Evolutionary conservation across 139 green algal genomes (phyloP).

Genomic region (Picochlorum sp.): DNA sequence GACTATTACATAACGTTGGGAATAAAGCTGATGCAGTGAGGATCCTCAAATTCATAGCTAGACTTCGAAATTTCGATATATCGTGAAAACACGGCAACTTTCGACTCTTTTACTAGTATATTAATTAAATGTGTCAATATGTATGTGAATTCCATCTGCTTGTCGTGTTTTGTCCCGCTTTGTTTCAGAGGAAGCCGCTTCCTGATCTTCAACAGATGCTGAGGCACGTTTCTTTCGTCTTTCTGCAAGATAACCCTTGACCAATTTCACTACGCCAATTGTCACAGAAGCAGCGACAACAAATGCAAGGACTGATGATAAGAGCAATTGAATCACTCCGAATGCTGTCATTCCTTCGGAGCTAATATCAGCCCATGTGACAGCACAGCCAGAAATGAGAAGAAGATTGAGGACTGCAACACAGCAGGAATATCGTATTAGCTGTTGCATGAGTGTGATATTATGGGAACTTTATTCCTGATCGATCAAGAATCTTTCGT

Average conservation of each 20-base stretch:
- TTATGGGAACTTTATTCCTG: background rate
- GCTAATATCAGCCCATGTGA: constrained; percentile 26
- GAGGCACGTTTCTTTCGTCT: too few relatives aligned
- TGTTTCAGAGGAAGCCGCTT: too few relatives aligned
- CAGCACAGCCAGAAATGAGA: constrained; percentile 17
- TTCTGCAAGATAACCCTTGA: too few relatives aligned
- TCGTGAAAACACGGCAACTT: too few relatives aligned
- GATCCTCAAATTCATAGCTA: constrained; percentile 19
- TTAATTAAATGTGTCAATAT: too few relatives aligned
- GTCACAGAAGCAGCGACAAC: background rate
- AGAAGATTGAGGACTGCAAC: constrained; percentile 9
- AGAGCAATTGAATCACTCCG: constrained; percentile 5
- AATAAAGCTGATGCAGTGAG: constrained; percentile 2
- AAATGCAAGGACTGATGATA: constrained; percentile 12
- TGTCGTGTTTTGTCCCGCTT: too few relatives aligned
- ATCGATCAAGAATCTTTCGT: too few relatives aligned
- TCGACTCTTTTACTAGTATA: too few relatives aligned
- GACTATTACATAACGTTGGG: constrained; percentile 11
- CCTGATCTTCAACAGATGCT: too few relatives aligned
- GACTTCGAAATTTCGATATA: constrained; percentile 6
- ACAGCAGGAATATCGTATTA: background rate
- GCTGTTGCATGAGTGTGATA: background rate
- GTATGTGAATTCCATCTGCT: too few relatives aligned
- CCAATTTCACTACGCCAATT: background rate
- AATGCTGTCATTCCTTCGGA: background rate